Percentiles rank a stretch among this genome's conserved stretches.
Evolutionary conservation across 192 early-diverging fungal species (phyloP).

Genomic region (Physocladia obscura): DNA sequence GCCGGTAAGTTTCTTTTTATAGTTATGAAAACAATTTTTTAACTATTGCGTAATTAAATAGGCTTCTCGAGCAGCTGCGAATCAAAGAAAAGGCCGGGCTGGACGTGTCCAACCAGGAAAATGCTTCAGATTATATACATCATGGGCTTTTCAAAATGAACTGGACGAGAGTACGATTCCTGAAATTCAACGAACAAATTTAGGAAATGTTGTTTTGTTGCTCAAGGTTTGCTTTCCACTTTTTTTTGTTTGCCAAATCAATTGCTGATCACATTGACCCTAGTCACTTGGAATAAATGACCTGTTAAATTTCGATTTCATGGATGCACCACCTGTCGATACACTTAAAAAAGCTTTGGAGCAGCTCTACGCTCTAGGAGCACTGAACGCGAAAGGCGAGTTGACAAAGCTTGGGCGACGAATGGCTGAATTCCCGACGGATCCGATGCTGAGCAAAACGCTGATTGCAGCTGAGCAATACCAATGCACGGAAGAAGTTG

Average conservation of each 20-base stretch:
- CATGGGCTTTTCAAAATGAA: constrained; percentile 87
- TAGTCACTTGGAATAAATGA: constrained; percentile 85
- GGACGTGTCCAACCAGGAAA: constrained; percentile 95
- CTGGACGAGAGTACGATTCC: constrained; percentile 93
- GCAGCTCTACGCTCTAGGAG: constrained; percentile 75
- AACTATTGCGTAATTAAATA: background rate
- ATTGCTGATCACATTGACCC: background rate
- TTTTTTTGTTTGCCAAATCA: background rate
- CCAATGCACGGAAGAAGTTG: constrained; percentile 90
- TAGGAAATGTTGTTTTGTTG: constrained; percentile 86
- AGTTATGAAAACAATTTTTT: constrained; percentile 1
- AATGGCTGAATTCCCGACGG: constrained; percentile 98
- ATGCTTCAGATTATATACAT: constrained; percentile 92
- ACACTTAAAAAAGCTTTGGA: constrained; percentile 90
- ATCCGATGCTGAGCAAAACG: constrained; percentile 92
- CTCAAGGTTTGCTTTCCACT: constrained; percentile 62
- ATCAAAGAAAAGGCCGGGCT: constrained; percentile 94
- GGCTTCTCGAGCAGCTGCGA: constrained; percentile 85
- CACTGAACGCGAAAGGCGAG: constrained; percentile 88
- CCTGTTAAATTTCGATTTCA: constrained; percentile 92
- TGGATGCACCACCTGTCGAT: constrained; percentile 94
- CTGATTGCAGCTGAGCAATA: constrained; percentile 91
- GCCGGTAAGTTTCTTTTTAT: constrained; percentile 56
- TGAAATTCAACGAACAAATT: constrained; percentile 95
- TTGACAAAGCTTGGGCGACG: constrained; percentile 92